phyloP scores from a whole-genome alignment of 78 protist species.

The Dictyostelium purpureum region DNA sequence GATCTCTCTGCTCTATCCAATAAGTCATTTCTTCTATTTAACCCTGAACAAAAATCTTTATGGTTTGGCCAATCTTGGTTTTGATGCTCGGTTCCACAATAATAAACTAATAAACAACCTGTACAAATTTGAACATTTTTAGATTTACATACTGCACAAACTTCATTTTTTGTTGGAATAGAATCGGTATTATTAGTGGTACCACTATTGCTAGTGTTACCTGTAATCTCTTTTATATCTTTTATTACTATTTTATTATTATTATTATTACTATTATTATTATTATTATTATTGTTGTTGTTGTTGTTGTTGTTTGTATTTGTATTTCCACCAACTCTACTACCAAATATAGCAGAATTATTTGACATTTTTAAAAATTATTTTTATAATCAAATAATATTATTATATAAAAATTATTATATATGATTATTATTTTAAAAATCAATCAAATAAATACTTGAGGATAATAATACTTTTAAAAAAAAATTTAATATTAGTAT shows the following conservation, averaged over 20 bases:
- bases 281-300: background rate
- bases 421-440: too few relatives aligned
- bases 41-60: background rate
- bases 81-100: constrained; percentile 58
- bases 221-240: background rate
- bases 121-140: constrained; percentile 41
- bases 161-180: background rate
- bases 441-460: too few relatives aligned
- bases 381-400: too few relatives aligned
- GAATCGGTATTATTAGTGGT: background rate
- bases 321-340: background rate
- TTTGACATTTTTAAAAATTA: background rate
- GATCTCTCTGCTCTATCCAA: constrained; percentile 43
- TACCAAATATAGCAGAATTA: background rate
- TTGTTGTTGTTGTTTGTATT: background rate
- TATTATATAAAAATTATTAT: too few relatives aligned
- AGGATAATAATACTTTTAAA: too few relatives aligned
- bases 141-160: constrained; percentile 30
- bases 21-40: constrained; percentile 24
- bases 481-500: too few relatives aligned
- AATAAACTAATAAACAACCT: constrained; percentile 46
- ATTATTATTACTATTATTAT: background rate
- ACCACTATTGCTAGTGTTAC: background rate
- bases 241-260: background rate
- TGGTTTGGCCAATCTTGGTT: constrained; percentile 38